Conservation (phyloP, 2,329 filamentous ascomycete genomes). For the Fusarium sp. region DNA sequence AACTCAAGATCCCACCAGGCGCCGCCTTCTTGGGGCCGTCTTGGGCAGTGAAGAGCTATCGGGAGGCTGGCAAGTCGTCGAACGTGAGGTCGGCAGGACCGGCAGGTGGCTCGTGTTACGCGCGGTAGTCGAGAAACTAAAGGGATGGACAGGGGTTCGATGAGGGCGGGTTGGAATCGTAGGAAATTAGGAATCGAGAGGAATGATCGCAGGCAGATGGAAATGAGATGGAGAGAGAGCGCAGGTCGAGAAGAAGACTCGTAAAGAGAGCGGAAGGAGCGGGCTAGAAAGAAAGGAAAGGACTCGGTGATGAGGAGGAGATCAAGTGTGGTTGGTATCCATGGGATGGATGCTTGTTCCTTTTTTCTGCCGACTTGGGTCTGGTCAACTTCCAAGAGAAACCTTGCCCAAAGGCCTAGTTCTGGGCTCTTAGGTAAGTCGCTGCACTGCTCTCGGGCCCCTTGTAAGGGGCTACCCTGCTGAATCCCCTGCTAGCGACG, state of each 20-base stretch:
- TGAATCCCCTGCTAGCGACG: slow-evolving; percentile 39
- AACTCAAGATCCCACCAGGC: slow-evolving; percentile 21
- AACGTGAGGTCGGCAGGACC: slow-evolving; percentile 45
- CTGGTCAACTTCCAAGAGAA: slow-evolving; percentile 27
- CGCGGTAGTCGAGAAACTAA: slow-evolving; percentile 43
- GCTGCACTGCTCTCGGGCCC: slow-evolving; percentile 23
- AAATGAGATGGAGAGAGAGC: slow-evolving; percentile 30
- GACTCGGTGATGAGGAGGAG: slow-evolving; percentile 36
- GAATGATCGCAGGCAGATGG: slow-evolving; percentile 29
- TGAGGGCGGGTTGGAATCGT: slow-evolving; percentile 25
- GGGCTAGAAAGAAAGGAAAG: slow-evolving; percentile 43
- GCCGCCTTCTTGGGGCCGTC: slow-evolving; percentile 10
- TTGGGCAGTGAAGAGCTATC: slow-evolving; percentile 23
- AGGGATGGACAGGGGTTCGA: slow-evolving; percentile 39
- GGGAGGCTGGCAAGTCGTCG: slow-evolving; percentile 34
- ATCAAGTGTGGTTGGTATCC: background rate
- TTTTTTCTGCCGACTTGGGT: slow-evolving; percentile 43
- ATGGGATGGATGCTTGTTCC: slow-evolving; percentile 37
- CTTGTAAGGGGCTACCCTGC: slow-evolving; percentile 40
- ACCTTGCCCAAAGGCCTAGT: slow-evolving; percentile 24
- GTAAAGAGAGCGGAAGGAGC: slow-evolving; percentile 38
- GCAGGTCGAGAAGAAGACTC: slow-evolving; percentile 21
- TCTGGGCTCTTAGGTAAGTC: slow-evolving; percentile 31
- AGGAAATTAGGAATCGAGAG: slow-evolving; percentile 25
- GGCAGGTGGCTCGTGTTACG: slow-evolving; percentile 47